Conservation (phyloP, 441 rosid genomes). For the Erodium texanum region DNA sequence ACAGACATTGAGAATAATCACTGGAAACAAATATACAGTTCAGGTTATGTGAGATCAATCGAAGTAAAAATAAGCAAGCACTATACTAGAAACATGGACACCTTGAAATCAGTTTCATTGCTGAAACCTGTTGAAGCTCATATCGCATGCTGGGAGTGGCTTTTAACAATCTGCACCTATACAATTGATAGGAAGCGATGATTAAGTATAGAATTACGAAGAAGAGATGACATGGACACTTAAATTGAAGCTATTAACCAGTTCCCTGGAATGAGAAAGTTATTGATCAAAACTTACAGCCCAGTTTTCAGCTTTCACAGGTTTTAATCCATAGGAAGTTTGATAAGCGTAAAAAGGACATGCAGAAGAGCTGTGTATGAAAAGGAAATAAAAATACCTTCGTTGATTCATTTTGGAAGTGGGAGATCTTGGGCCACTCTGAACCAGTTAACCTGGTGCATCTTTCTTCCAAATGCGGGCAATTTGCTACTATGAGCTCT, state of each 20-base stretch:
- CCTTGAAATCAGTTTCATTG: neutral
- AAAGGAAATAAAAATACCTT: neutral
- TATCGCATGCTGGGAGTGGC: neutral
- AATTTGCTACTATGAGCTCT: neutral
- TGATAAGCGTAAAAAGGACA: neutral
- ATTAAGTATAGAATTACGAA: neutral
- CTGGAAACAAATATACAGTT: neutral
- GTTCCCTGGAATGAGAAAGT: no score
- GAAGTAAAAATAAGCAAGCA: neutral
- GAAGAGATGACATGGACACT: neutral
- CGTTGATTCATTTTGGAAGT: constrained; percentile 5
- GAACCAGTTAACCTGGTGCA: constrained; percentile 13
- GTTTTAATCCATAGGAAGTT: neutral
- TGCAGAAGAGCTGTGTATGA: no score
- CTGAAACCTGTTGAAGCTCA: neutral
- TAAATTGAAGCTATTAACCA: neutral
- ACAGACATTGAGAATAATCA: no score
- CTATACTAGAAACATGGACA: neutral
- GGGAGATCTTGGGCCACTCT: constrained; percentile 24
- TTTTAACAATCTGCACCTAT: neutral
- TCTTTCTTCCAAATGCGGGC: constrained; percentile 14
- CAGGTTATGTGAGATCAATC: neutral
- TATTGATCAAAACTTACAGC: no score
- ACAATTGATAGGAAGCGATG: neutral
- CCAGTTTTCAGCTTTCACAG: no score